phyloP scores from a whole-genome alignment of 2,329 filamentous ascomycete species.

The Incumbomyces lentus region DNA sequence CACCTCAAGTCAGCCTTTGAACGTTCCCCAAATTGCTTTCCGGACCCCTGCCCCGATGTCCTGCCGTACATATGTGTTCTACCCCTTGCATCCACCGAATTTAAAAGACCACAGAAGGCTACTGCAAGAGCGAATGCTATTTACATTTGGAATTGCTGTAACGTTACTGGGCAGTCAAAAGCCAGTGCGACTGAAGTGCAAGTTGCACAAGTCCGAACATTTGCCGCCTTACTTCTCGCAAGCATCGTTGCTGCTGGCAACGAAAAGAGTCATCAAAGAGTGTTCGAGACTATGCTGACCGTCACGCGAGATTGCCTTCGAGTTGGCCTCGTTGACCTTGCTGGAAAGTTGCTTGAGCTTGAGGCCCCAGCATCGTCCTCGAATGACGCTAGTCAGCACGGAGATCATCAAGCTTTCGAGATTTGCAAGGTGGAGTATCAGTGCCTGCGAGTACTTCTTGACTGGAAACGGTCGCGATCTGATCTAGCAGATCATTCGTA shows the following conservation, averaged over 20 bases:
- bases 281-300: constrained; percentile 59
- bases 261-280: constrained; percentile 34
- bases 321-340: constrained; percentile 44
- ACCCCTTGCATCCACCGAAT: constrained; percentile 1
- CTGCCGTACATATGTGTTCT: background rate
- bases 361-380: constrained; percentile 44
- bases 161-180: background rate
- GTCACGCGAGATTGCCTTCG: constrained; percentile 52
- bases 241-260: constrained; percentile 33
- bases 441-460: constrained; percentile 19
- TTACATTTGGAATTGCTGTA: constrained; percentile 5
- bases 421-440: background rate
- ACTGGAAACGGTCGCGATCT: constrained; percentile 61
- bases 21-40: background rate
- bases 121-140: background rate
- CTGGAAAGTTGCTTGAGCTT: constrained; percentile 51
- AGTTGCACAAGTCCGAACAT: constrained; percentile 28
- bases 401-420: background rate
- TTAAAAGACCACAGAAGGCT: constrained; percentile 1
- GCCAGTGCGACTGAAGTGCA: background rate
- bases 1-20: background rate
- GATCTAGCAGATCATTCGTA: constrained; percentile 75
- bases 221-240: constrained; percentile 61
- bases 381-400: background rate
- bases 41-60: constrained; percentile 3